Evolutionary conservation across 768 basidiomycete genomes (phyloP).

Genomic region (Rhodotorula toruloides): DNA sequence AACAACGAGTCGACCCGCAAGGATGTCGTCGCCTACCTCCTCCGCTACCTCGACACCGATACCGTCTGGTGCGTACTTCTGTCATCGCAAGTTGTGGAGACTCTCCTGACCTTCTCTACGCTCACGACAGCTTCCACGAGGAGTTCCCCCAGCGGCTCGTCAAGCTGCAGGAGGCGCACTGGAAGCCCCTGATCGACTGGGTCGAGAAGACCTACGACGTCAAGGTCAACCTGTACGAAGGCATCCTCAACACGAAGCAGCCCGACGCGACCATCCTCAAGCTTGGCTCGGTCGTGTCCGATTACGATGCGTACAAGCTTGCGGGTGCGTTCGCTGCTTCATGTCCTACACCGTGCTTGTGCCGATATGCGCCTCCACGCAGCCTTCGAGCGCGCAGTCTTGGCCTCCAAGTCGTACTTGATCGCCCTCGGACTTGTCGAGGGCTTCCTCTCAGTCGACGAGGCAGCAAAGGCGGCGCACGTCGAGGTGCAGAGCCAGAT

Average conservation of each 20-base stretch:
- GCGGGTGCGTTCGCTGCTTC: conserved; percentile 59
- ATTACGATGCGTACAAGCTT: conserved; percentile 76
- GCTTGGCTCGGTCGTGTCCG: conserved; percentile 57
- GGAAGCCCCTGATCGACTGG: conserved; percentile 85
- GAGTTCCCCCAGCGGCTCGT: conserved; percentile 64
- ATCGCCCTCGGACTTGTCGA: conserved; percentile 78
- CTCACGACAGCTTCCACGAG: conserved; percentile 66
- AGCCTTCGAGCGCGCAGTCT: conserved; percentile 89
- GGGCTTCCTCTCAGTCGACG: conserved; percentile 68
- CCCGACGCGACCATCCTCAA: conserved; percentile 62
- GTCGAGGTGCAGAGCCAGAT: conserved; percentile 96
- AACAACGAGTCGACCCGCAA: conserved; percentile 55
- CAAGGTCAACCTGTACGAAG: conserved; percentile 63
- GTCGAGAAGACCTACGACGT: conserved; percentile 61
- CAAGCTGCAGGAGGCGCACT: conserved; percentile 69
- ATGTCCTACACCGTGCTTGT: too few species aligned
- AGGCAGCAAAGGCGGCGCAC: conserved; percentile 75
- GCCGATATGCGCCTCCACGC: neutral
- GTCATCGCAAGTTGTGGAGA: neutral
- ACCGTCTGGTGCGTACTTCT: conserved; percentile 67
- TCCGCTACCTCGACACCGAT: conserved; percentile 89
- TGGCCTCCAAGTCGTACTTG: conserved; percentile 83
- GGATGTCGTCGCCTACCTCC: conserved; percentile 63
- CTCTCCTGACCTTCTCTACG: neutral
- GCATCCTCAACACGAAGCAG: conserved; percentile 67